Conservation (phyloP, 2,329 filamentous ascomycete genomes). For the Ceratocystis cubensis region DNA sequence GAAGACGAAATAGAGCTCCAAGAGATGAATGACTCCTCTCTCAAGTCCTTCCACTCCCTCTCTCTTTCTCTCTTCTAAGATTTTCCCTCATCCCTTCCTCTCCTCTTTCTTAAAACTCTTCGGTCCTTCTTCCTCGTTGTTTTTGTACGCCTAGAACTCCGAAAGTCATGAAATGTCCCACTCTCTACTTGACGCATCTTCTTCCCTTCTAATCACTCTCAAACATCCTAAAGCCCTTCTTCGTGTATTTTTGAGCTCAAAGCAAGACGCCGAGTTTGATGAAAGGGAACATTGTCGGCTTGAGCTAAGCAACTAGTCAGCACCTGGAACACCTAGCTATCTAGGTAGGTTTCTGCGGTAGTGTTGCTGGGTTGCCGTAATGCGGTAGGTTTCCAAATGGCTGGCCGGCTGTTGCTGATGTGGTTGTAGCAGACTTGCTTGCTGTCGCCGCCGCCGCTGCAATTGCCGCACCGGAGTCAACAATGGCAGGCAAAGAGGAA, state of each 20-base stretch:
- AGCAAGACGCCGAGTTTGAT: too few relatives aligned
- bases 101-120: neutral
- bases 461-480: neutral
- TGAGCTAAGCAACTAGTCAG: neutral
- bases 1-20: too few relatives aligned
- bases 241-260: neutral
- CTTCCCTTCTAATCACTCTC: neutral
- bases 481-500: neutral
- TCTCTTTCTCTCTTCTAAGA: neutral
- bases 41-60: neutral
- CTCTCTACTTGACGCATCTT: neutral
- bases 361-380: conserved; percentile 47
- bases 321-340: neutral
- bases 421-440: neutral
- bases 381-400: conserved; percentile 42
- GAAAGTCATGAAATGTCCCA: neutral
- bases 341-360: conserved; percentile 43
- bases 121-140: neutral
- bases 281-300: too few relatives aligned
- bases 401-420: conserved; percentile 27
- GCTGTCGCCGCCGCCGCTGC: neutral
- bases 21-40: neutral
- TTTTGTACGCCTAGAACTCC: conserved; percentile 16
- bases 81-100: neutral
- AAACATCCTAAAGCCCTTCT: neutral